Evolutionary conservation across 257 asterid species (phyloP).

Genomic region (Lantana camara): DNA sequence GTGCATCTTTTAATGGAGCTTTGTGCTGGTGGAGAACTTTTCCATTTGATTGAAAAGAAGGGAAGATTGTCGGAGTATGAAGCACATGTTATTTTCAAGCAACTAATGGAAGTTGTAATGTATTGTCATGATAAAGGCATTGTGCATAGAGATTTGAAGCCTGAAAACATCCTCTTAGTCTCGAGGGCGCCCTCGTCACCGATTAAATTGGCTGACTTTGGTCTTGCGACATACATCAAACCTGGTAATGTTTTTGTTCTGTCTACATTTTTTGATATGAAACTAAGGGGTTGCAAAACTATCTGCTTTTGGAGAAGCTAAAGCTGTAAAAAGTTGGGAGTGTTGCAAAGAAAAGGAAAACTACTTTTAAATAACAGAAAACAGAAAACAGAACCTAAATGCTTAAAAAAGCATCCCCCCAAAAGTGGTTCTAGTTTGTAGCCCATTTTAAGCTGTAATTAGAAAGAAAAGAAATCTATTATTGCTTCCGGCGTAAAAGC

Average conservation of each 20-base stretch:
- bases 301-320: not conserved
- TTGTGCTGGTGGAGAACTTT: constrained; percentile 71
- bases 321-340: not conserved
- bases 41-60: constrained; percentile 52
- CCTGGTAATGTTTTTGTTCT: constrained; percentile 38
- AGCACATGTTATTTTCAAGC: constrained; percentile 46
- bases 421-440: too few relatives aligned
- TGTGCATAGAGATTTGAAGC: constrained; percentile 64
- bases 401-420: too few relatives aligned
- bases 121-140: constrained; percentile 60
- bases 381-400: too few relatives aligned
- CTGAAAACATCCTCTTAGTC: constrained; percentile 56
- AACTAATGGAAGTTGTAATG: constrained; percentile 55
- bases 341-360: too few relatives aligned
- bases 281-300: too few relatives aligned
- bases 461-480: too few relatives aligned
- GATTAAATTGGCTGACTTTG: constrained; percentile 66
- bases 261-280: too few relatives aligned
- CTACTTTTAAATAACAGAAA: too few relatives aligned
- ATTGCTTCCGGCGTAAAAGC: too few relatives aligned
- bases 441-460: too few relatives aligned
- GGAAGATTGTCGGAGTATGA: constrained; percentile 53
- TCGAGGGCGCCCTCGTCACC: constrained; percentile 47
- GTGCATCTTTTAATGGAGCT: constrained; percentile 71
- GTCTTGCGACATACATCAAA: constrained; percentile 56